Base-by-base conservation (phyloP, 257 asterid species). In the Knoxia roxburghii region DNA sequence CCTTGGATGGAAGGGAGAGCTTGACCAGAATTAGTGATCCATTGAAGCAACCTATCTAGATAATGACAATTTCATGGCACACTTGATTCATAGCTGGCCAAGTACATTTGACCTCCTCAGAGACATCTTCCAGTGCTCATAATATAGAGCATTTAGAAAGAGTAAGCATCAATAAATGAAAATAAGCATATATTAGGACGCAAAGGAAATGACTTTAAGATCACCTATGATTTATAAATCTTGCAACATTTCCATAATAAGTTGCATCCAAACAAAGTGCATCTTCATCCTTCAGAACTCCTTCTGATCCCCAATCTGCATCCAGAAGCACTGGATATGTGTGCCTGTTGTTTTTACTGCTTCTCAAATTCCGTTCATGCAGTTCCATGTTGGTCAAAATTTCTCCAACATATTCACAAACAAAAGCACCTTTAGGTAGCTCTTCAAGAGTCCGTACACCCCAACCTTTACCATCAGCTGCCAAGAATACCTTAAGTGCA, bases 401-500 rank as follows among this genome's bases (percentile, higher is more conserved):
- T 68, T 81, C 85, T 6, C 85, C 85, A 45, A 78, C 75, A 72
- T 77, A 81, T 68, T 81, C 83, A 78, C 95, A 90, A 32, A 90
- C 72, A 73, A 90, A 90, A 4, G 95, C 81, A 58, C 96, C 96
- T 67, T 78, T 61, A 46, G 93, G 92, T 66, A 88, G 65, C 56
- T 82, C 85, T 78, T 91, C 97, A 27, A 91, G 91, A 2, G 91
- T 56, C 61, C 95, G 79, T 15, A 91, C 60, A 54, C 96, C 97
- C 97, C 97, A 88, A 17, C 96, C 96, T 79, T 91, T 91, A 45
- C 84, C 90, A 49, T 72, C 78, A 5, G 65, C 63, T 4, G 95
- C 79, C 68, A 72, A 32, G 78, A 85, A 91, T 51, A 91, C 87
- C 97, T 91, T 39, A 33, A 40, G 66, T 56, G 67, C 45, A 68